Base-by-base conservation (phyloP, 257 asterid species). In the Solanum piurae region DNA sequence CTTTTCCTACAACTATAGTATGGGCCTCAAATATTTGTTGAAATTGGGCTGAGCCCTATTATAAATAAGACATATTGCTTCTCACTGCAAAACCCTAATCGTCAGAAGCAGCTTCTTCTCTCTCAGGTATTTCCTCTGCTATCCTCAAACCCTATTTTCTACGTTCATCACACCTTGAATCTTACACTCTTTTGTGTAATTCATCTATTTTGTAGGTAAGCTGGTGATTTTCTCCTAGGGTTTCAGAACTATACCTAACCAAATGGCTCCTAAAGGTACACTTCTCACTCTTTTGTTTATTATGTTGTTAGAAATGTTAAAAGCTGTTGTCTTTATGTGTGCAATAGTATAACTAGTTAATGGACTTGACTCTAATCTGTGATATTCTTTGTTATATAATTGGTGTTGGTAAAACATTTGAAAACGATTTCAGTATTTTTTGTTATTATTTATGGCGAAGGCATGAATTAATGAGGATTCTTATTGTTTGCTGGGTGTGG, bases 191-290 rank as follows among this genome's bases (percentile, higher is more conserved):
- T 42, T 55, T 16, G 25, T 18, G 12, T 83, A 23, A 75, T 16
- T 25, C 86, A 69, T 42, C 5, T 44, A 62, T 90, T 90, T 27
- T 74, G 89, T 90, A 89, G 93, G 93, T 79, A 73, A 89, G 55
- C 16, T 18, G 85, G 69, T 80, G 8, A 5, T 46, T 5, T 46
- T 46, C 0, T 46, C 3, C 27, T 9, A 44, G 68, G 85, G 40
- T 80, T 79, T 46, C 38, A 46, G 18, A 73, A 29, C 18, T 80
- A 38, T 9, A 80, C 7, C 18, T 46, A 46, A 9, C 9, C 68
- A 75, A 90, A 94, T 94, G 95, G 91, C 95, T 87, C 94, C 95
- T 80, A 94, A 94, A 93, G 95, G 97, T 94, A 88, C 25, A 79
- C 25, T 83, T 83, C 11, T n/a, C 7, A 37, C 7, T 21, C 31